phyloP scores from a whole-genome alignment of 73 alveolate genomes.

The Blepharisma japonicum region DNA sequence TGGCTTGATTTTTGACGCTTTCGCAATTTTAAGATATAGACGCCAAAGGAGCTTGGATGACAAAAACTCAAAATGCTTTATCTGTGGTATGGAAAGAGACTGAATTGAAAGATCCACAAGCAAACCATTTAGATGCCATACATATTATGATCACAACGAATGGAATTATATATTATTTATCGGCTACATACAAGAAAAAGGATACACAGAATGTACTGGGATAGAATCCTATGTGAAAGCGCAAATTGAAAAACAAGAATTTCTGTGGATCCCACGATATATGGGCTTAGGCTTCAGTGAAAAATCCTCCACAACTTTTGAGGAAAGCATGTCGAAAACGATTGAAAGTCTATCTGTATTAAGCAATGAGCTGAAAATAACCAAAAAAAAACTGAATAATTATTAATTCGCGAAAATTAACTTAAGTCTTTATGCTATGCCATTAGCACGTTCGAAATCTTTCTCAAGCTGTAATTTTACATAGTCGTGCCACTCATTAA shows the following conservation, averaged over 20 bases:
- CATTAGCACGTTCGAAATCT: too few species aligned
- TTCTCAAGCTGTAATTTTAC: neutral
- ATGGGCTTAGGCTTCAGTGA: conserved; percentile 34
- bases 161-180: conserved; percentile 77
- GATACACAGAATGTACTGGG: conserved; percentile 82
- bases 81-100: conserved; percentile 55
- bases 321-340: too few species aligned
- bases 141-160: conserved; percentile 62
- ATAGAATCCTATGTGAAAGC: conserved; percentile 79
- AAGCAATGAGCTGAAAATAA: too few species aligned
- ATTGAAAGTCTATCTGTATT: too few species aligned
- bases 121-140: conserved; percentile 58
- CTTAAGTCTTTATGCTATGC: too few species aligned
- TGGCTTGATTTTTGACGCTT: conserved; percentile 88
- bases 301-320: too few species aligned
- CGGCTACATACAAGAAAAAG: conserved; percentile 68
- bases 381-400: too few species aligned
- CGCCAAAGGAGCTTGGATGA: conserved; percentile 34
- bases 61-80: conserved; percentile 53
- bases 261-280: conserved; percentile 38
- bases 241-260: conserved; percentile 65
- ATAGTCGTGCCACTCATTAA: conserved; percentile 1
- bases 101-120: conserved; percentile 45
- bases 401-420: too few species aligned
- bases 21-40: conserved; percentile 46